Percentiles rank a stretch among this genome's conserved stretches.
Evolutionary conservation across 192 early-diverging fungal genomes (phyloP).

Genomic region (Rhizoclosmatium globosum): DNA sequence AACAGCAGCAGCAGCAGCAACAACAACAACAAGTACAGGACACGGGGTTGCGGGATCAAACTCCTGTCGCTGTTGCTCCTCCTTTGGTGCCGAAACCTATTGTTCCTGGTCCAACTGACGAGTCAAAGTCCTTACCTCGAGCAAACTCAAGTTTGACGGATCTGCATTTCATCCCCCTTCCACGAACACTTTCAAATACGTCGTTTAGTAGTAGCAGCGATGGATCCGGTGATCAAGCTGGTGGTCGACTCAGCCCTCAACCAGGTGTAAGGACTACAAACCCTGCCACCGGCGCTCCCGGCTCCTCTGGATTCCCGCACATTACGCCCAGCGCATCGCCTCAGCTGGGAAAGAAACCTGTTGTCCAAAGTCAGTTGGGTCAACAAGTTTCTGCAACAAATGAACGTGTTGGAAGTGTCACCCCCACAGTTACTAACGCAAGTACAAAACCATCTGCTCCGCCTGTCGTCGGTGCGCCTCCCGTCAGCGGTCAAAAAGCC

Average conservation of each 20-base stretch:
- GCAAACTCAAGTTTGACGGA: constrained; percentile 1
- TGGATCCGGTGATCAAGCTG: neutral
- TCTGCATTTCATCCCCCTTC: neutral
- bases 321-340: constrained; percentile 6
- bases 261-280: neutral
- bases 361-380: neutral
- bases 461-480: neutral
- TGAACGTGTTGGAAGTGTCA: neutral
- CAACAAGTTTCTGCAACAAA: neutral
- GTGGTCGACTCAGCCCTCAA: neutral
- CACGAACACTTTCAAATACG: constrained; percentile 5
- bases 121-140: neutral
- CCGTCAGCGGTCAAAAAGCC: neutral
- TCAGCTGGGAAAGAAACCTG: neutral
- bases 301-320: neutral
- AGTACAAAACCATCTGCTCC: neutral
- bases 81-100: too few species aligned
- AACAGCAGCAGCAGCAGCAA: neutral
- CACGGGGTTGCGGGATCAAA: constrained; percentile 4
- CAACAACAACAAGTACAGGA: neutral
- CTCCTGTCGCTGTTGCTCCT: neutral
- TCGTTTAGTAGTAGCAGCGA: neutral
- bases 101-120: neutral
- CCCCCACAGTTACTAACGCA: too few species aligned
- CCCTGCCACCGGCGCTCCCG: neutral